Conservation (phyloP, 257 asterid species). For the Oldenlandia corymbosa region DNA sequence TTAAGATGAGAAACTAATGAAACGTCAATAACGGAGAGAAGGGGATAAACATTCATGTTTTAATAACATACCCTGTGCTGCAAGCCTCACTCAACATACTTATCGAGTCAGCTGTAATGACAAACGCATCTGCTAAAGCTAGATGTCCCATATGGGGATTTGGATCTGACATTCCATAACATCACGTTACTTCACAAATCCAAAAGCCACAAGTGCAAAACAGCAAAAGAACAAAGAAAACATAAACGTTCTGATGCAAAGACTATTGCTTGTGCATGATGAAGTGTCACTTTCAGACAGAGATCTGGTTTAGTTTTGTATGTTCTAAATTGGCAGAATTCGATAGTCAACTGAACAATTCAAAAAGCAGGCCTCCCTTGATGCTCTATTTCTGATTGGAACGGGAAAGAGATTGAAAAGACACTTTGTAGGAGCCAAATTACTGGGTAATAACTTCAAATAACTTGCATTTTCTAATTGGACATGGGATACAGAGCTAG, state of each 20-base stretch:
- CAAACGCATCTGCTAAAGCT: constrained; percentile 84
- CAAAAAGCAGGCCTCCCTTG: not conserved
- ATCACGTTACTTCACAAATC: constrained; percentile 10
- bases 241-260: not conserved
- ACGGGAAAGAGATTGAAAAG: not conserved
- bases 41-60: not conserved
- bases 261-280: not conserved
- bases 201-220: not conserved
- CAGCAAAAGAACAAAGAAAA: not conserved
- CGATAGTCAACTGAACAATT: not conserved
- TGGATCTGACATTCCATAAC: constrained; percentile 39
- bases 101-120: constrained; percentile 85
- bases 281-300: not conserved
- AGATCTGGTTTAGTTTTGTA: not conserved
- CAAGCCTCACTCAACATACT: constrained; percentile 98
- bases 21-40: not conserved
- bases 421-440: not conserved
- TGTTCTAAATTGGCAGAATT: not conserved
- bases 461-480: not conserved
- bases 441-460: not conserved
- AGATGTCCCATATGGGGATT: constrained; percentile 95
- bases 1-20: constrained; percentile 16
- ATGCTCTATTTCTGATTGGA: not conserved
- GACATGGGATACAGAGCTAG: not conserved
- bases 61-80: constrained; percentile 70